Conservation (phyloP, 1,284 basidiomycete species). For the Prillingera fragicola region DNA sequence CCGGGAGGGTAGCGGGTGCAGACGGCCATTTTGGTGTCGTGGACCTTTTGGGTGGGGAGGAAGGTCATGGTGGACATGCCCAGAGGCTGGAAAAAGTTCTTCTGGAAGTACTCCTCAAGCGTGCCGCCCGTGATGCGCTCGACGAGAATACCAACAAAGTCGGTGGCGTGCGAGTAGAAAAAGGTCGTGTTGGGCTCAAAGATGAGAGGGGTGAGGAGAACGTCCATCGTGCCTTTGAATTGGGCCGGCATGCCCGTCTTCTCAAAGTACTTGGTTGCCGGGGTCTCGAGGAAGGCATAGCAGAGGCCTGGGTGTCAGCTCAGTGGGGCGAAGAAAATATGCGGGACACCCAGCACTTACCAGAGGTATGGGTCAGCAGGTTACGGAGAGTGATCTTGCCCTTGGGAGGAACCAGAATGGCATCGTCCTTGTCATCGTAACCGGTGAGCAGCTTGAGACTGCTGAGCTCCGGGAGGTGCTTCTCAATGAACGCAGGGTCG, state of each 20-base stretch:
- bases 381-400: constrained; percentile 6
- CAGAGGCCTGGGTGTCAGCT: too few species aligned
- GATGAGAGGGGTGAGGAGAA: too few species aligned
- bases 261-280: not conserved
- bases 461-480: constrained; percentile 20
- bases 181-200: too few species aligned
- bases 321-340: too few species aligned
- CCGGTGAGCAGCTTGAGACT: constrained; percentile 20
- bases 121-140: constrained; percentile 9
- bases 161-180: too few species aligned
- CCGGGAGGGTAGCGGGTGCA: too few species aligned
- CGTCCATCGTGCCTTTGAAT: too few species aligned
- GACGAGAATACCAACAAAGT: constrained; percentile 20
- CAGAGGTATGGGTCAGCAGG: constrained; percentile 12
- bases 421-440: constrained; percentile 3
- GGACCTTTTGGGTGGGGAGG: too few species aligned
- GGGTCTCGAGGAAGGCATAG: not conserved
- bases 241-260: not conserved
- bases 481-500: constrained; percentile 17
- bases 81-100: constrained; percentile 36
- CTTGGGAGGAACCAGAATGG: constrained; percentile 6
- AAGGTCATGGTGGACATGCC: too few species aligned
- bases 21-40: too few species aligned
- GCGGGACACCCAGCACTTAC: too few species aligned
- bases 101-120: constrained; percentile 21